Base-by-base conservation (phyloP, 768 basidiomycete species). In the Suillus brevipes region DNA sequence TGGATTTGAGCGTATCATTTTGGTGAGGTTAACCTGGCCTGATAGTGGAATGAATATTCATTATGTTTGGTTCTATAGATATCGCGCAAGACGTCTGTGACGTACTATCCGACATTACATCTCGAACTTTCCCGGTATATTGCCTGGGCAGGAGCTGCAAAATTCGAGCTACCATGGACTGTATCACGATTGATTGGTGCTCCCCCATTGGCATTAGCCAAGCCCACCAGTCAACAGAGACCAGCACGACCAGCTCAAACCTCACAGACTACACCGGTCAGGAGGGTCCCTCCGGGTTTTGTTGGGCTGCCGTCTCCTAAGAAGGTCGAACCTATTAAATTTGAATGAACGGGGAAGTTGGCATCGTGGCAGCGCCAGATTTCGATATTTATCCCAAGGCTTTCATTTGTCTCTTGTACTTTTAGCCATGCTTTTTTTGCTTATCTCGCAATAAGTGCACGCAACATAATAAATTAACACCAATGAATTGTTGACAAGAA, bases 61-160 rank as follows among this genome's bases (percentile, higher is more conserved):
- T 50, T 60, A 59, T 42, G 53, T 25, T 58, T 38, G 36, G 43
- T 16, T 37, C 53, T 36, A 4, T 69, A 99, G 96, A 94, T 96
- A 52, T 87, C 94, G 1, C 91, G 97, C 60, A 98, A 98, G 77
- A 95, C 97, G 18, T 98, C 96, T 20, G 88, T 90, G 28, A 89
- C 90, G 14, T 98, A 97, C 77, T 99, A 99, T 76, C 94, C 95
- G 0, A 90, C 88, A 4, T 85, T 99, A 1, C 97, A 99, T 76
- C 88, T 99, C 47, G 97, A 99, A 77, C 81, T 99, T 60, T 86
- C 95, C 16, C 87, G 95, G 38, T 99, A 98, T 74, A 84, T 98
- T 68, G 80, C 84, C 1, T 83, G 87, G 66, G 87, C 89, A 3
- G 78, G 77, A 31, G 80, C 83, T 18, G 85, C 92, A 45, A 88